phyloP scores from a whole-genome alignment of 495 filamentous ascomycete genomes.

The Penicillium lagena region DNA sequence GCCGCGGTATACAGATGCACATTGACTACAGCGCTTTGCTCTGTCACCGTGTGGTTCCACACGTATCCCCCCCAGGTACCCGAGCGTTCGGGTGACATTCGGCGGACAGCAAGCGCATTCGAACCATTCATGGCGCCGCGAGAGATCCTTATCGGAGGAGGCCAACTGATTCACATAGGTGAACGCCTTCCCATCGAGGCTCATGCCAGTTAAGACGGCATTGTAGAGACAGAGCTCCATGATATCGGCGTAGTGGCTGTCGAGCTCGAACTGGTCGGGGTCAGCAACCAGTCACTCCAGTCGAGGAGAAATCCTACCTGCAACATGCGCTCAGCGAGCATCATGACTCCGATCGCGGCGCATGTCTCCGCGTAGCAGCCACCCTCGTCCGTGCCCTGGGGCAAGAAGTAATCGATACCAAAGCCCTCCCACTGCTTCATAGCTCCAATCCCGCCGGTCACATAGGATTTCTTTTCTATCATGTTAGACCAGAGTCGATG shows the following conservation, averaged over 20 bases:
- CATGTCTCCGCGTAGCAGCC: conserved; percentile 60
- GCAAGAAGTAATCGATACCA: conserved; percentile 52
- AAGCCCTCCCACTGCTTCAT: conserved; percentile 58
- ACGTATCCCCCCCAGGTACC: conserved; percentile 47
- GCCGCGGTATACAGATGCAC: conserved; percentile 48
- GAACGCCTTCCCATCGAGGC: conserved; percentile 33
- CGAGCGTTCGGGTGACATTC: conserved; percentile 47
- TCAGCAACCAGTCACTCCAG: not conserved
- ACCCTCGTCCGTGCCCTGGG: conserved; percentile 49
- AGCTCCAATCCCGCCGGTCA: conserved; percentile 55
- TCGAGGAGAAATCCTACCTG: conserved; percentile 18
- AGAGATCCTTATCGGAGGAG: conserved; percentile 37
- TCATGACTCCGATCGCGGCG: conserved; percentile 54
- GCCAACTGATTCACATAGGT: conserved; percentile 54
- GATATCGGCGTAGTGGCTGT: conserved; percentile 47
- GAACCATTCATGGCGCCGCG: conserved; percentile 45
- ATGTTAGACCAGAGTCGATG: conserved; percentile 50
- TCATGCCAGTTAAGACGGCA: conserved; percentile 48
- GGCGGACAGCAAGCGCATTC: conserved; percentile 53
- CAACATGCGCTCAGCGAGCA: conserved; percentile 49
- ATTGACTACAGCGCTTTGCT: conserved; percentile 28
- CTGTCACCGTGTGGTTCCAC: conserved; percentile 31
- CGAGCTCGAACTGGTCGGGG: conserved; percentile 35
- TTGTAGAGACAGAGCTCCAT: conserved; percentile 59
- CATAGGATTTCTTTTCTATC: conserved; percentile 52